A percentile compares a stretch with the other conserved stretches of the same genome.
Conservation (phyloP, 2,329 filamentous ascomycete genomes). For the Claviceps monticola region DNA sequence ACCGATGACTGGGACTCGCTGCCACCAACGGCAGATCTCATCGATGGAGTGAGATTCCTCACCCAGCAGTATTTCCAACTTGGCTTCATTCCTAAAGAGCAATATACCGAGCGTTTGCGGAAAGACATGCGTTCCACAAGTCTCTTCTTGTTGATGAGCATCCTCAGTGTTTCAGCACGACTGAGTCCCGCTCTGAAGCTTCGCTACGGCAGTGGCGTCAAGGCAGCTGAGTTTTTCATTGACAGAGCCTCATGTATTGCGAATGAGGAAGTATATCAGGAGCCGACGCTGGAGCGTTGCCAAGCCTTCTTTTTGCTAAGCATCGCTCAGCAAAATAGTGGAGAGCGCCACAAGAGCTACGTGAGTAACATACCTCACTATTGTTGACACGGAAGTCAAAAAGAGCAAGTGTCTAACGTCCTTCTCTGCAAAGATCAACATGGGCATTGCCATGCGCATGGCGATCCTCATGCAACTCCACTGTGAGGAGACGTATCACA, state of each 20-base stretch:
- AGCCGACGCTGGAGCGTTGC: conserved; percentile 39
- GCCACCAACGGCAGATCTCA: conserved; percentile 33
- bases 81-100: conserved; percentile 41
- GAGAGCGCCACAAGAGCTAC: conserved; percentile 37
- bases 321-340: conserved; percentile 44
- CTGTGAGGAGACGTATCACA: conserved; percentile 38
- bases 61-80: conserved; percentile 44
- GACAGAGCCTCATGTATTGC: conserved; percentile 34
- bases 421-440: conserved; percentile 30
- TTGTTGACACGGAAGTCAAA: background rate
- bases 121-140: conserved; percentile 34
- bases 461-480: conserved; percentile 41
- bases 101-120: conserved; percentile 33
- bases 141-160: conserved; percentile 39
- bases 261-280: conserved; percentile 34
- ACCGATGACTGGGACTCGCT: conserved; percentile 35
- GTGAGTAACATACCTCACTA: conserved; percentile 21
- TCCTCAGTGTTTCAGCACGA: conserved; percentile 42
- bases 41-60: conserved; percentile 39
- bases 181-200: conserved; percentile 34
- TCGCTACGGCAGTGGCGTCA: conserved; percentile 36
- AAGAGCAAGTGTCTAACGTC: background rate
- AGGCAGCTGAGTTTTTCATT: conserved; percentile 40
- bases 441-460: conserved; percentile 43
- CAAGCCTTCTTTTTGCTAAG: conserved; percentile 46